phyloP scores from a whole-genome alignment of 768 basidiomycete genomes.

The Amanita rubescens region DNA sequence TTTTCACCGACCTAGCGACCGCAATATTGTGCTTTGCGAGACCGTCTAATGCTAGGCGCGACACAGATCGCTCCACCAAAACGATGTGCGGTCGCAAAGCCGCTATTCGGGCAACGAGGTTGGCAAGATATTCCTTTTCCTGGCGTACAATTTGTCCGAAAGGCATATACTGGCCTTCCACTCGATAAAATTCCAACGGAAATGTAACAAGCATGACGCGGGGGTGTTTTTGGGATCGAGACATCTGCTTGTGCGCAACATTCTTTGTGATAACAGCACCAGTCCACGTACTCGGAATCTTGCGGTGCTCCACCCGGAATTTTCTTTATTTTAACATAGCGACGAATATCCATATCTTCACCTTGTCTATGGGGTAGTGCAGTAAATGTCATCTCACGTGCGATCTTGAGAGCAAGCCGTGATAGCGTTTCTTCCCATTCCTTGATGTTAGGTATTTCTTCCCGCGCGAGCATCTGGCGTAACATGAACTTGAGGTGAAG shows the following conservation, averaged over 20 bases:
- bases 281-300: constrained; percentile 94
- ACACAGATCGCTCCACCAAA: constrained; percentile 87
- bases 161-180: constrained; percentile 88
- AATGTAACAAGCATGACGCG: constrained; percentile 96
- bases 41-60: constrained; percentile 81
- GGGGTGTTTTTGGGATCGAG: constrained; percentile 72
- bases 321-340: constrained; percentile 98
- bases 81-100: constrained; percentile 89
- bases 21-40: constrained; percentile 81
- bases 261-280: constrained; percentile 98
- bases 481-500: constrained; percentile 86
- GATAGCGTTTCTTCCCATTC: constrained; percentile 89
- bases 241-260: constrained; percentile 94
- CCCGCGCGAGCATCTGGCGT: constrained; percentile 80
- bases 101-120: constrained; percentile 83
- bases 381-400: constrained; percentile 78
- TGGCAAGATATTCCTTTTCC: constrained; percentile 88
- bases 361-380: constrained; percentile 64
- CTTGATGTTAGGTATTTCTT: constrained; percentile 69
- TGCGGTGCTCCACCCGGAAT: constrained; percentile 88
- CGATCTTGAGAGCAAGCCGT: constrained; percentile 76
- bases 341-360: constrained; percentile 90
- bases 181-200: constrained; percentile 87
- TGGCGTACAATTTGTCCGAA: constrained; percentile 88
- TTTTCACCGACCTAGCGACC: constrained; percentile 85